phyloP scores from a whole-genome alignment of 148 eudicot species.

The Persicaria maculosa region DNA sequence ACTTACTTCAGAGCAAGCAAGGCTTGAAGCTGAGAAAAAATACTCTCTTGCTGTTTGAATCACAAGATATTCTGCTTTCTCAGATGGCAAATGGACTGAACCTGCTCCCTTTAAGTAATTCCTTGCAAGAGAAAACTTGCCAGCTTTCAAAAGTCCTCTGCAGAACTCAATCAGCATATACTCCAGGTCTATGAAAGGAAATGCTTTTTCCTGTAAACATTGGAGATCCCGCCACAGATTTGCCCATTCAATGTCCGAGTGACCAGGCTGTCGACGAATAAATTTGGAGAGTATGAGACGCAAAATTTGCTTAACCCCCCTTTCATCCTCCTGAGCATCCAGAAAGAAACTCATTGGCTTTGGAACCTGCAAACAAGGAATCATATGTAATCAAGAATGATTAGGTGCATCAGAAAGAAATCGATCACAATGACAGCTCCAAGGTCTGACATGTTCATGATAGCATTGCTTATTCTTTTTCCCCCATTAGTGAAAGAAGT shows the following conservation, averaged over 20 bases:
- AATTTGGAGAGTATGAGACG: constrained; percentile 93
- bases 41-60: constrained; percentile 94
- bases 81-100: constrained; percentile 67
- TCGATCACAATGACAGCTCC: background rate
- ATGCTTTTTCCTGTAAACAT: constrained; percentile 83
- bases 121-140: constrained; percentile 93
- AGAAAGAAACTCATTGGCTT: constrained; percentile 71
- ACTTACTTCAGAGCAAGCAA: constrained; percentile 77
- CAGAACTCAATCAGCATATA: constrained; percentile 85
- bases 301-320: constrained; percentile 87
- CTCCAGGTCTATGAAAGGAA: constrained; percentile 77
- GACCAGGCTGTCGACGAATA: constrained; percentile 69
- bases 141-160: constrained; percentile 94
- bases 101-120: constrained; percentile 81
- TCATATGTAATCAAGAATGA: constrained; percentile 1
- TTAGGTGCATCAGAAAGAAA: background rate
- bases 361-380: constrained; percentile 60
- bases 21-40: constrained; percentile 94
- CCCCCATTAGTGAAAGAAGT: background rate
- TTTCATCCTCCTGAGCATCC: constrained; percentile 64
- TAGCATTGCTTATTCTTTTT: background rate
- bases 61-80: constrained; percentile 89
- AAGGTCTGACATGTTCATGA: background rate
- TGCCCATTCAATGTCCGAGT: constrained; percentile 89
- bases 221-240: constrained; percentile 90